Evolutionary conservation across 2,329 filamentous ascomycete genomes (phyloP).

Genomic region (Colletotrichum musicola): DNA sequence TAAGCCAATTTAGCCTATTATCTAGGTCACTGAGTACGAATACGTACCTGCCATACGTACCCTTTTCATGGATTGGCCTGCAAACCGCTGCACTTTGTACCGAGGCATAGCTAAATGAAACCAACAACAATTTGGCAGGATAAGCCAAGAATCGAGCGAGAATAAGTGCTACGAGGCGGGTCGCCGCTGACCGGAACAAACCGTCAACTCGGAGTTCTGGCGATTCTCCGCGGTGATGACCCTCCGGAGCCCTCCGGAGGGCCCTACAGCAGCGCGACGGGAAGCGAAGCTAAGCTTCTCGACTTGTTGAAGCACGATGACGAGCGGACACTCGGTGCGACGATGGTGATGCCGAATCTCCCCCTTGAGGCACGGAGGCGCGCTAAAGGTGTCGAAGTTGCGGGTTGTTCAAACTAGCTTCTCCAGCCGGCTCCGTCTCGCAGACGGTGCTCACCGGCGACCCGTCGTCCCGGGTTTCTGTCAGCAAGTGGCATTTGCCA

Average conservation of each 20-base stretch:
- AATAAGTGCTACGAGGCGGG: background rate
- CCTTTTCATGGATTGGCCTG: conserved; percentile 11
- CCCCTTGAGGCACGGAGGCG: too few relatives aligned
- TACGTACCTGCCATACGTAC: too few relatives aligned
- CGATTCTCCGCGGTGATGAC: background rate
- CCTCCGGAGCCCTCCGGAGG: too few relatives aligned
- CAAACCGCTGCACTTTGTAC: background rate
- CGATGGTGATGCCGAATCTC: too few relatives aligned
- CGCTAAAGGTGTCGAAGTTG: too few relatives aligned
- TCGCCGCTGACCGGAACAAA: background rate
- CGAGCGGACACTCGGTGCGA: too few relatives aligned
- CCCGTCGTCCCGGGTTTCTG: background rate
- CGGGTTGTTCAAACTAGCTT: background rate
- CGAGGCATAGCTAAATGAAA: background rate
- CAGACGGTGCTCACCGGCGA: background rate
- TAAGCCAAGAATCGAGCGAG: background rate
- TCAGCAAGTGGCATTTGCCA: conserved; percentile 7
- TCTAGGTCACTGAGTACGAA: background rate
- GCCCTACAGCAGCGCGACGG: too few relatives aligned
- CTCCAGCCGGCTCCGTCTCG: conserved; percentile 3
- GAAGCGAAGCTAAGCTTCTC: too few relatives aligned
- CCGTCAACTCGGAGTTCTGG: background rate
- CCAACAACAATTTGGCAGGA: conserved; percentile 4
- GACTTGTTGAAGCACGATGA: too few relatives aligned
- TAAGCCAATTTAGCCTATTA: background rate